Evolutionary conservation across 164 flowering plant genomes (phyloP), one percentile per base, ranked within the genome.

Genomic region (Vitis labrusca): DNA sequence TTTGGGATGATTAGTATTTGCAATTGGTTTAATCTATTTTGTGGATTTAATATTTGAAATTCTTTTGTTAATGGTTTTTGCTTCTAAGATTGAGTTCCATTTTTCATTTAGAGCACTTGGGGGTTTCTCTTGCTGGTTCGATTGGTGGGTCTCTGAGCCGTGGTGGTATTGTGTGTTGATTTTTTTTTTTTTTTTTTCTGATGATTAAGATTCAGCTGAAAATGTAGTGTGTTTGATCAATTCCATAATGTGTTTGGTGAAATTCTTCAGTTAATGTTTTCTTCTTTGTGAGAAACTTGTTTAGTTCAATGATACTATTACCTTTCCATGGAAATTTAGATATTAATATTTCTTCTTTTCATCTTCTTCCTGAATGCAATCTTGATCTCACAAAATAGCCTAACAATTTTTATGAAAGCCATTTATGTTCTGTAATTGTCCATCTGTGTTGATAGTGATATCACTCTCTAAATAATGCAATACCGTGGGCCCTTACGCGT

Each of bases 31-130:
- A 27, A 27, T 27, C 7, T 59, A 37, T 61, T 37, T 10, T 30
- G 6, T 53, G 32, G 15, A 30, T 17, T 23, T 10, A 59, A 59
- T n/a, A 15, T 19, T 16, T 16, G 59, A 32, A 8, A 67, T 15
- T 10, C 12, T 52, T 54, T 70, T 7, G 6, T 54, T 9, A 9
- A 3, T 69, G 72, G 65, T 49, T 70, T 44, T 44, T 63, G 9
- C n/a, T 63, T 54, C 11, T 61, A 37, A 8, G 58, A 8, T 64
- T 57, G 64, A 47, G 30, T 15, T 63, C 8, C 9, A 8, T 32
- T 7, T 56, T 29, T 11, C 17, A 27, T 56, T 10, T 3, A 17
- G 23, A 11, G 37, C 37, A 16, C 15, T 62, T 52, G 50, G 29
- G 14, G 9, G 50, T 55, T n/a, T 16, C 9, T 19, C 11, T 50